Evolutionary conservation across 306 rosid genomes (phyloP).

Genomic region (Dryas alaskensis): DNA sequence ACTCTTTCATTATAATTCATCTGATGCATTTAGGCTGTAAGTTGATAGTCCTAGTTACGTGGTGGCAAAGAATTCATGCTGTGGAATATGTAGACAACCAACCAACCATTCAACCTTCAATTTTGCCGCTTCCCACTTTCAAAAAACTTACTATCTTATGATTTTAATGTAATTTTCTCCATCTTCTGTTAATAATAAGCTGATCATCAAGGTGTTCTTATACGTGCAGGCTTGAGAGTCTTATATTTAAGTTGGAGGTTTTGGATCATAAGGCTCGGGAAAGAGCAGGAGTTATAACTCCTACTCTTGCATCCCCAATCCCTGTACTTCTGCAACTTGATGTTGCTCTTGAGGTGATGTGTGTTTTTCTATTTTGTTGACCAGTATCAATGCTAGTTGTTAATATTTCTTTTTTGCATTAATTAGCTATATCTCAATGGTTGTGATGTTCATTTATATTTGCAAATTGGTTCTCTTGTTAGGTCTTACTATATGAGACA

Average conservation of each 20-base stretch:
- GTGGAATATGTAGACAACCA: background rate
- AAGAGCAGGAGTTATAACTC: conserved; percentile 87
- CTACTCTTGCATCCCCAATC: conserved; percentile 85
- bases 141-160: background rate
- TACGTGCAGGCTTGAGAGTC: conserved; percentile 66
- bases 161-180: background rate
- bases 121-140: background rate
- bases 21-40: background rate
- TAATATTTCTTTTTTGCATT: background rate
- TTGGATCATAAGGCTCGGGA: conserved; percentile 97
- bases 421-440: background rate
- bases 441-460: background rate
- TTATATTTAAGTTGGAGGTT: conserved; percentile 91
- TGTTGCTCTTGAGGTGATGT: conserved; percentile 76
- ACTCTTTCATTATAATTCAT: background rate
- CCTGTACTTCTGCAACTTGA: conserved; percentile 73
- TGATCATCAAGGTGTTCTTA: conserved; percentile 10
- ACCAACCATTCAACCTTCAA: background rate
- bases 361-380: background rate
- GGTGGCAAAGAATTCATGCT: background rate
- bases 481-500: conserved; percentile 11
- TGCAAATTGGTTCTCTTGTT: background rate
- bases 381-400: conserved; percentile 2
- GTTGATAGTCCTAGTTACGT: background rate
- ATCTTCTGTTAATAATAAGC: background rate